These are phyloP conservation scores for Penicillium sp. DNA, from an alignment of 2,329 filamentous ascomycete species.

Conservation along the genomic window DNA sequence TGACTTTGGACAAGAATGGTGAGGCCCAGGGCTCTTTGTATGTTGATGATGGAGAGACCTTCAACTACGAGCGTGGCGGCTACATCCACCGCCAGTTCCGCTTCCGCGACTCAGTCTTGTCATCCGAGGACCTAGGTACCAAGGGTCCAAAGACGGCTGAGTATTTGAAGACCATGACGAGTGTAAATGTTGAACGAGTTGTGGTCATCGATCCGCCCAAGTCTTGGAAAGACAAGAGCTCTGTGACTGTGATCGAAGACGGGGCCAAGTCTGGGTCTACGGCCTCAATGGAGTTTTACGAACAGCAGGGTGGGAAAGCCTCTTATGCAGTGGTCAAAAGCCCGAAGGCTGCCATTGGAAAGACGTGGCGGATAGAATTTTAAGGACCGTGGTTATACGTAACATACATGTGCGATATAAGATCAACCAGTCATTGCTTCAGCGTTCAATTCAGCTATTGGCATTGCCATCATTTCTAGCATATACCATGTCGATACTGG, in stretches of 20 bases:
- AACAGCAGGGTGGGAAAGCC: slow-evolving; percentile 50
- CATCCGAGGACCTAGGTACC: slow-evolving; percentile 60
- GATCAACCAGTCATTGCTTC: neutral
- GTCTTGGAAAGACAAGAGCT: slow-evolving; percentile 60
- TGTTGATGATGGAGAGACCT: slow-evolving; percentile 88
- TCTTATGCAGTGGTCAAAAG: slow-evolving; percentile 59
- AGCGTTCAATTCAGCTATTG: neutral
- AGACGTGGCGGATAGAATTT: slow-evolving; percentile 60
- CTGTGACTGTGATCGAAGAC: slow-evolving; percentile 49
- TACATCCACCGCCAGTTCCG: slow-evolving; percentile 81
- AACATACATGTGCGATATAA: slow-evolving; percentile 10
- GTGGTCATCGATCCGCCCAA: slow-evolving; percentile 73
- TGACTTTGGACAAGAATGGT: slow-evolving; percentile 62
- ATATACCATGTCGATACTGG: too few relatives aligned
- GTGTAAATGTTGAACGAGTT: slow-evolving; percentile 75
- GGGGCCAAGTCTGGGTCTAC: slow-evolving; percentile 39
- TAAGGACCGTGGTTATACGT: slow-evolving; percentile 12
- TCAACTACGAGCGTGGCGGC: slow-evolving; percentile 76
- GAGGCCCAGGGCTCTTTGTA: slow-evolving; percentile 80
- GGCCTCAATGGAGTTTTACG: slow-evolving; percentile 54
- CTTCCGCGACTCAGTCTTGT: slow-evolving; percentile 56
- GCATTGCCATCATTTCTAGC: too few relatives aligned
- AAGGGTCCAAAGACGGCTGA: slow-evolving; percentile 60
- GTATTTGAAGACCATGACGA: slow-evolving; percentile 73
- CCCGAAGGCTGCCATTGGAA: slow-evolving; percentile 56